Conservation (phyloP, 225 moss, liverwort and hornwort genomes). For the Sphagnum contortum region DNA sequence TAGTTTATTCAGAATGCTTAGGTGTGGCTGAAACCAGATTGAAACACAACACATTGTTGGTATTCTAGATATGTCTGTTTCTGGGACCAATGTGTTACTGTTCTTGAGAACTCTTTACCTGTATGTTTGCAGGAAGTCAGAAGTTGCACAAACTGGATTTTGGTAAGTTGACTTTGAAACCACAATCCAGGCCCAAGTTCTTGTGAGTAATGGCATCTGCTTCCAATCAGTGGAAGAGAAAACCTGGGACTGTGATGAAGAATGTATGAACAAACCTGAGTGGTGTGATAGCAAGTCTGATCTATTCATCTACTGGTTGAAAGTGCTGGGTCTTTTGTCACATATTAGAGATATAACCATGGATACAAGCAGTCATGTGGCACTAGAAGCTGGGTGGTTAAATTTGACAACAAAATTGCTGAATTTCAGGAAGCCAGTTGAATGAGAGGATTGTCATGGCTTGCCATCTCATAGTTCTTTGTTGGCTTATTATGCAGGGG, state of each 20-base stretch:
- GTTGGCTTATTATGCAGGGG: conserved; percentile 24
- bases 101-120: neutral
- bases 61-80: too few relatives aligned
- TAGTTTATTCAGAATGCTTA: too few relatives aligned
- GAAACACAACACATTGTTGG: too few relatives aligned
- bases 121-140: conserved; percentile 17
- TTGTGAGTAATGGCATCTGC: neutral
- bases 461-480: too few relatives aligned
- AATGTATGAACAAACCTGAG: neutral
- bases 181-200: neutral
- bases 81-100: too few relatives aligned
- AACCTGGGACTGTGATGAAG: neutral
- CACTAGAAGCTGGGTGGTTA: too few relatives aligned
- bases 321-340: neutral
- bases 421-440: neutral
- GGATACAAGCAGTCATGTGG: too few relatives aligned
- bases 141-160: conserved; percentile 22
- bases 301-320: neutral
- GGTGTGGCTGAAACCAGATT: too few relatives aligned
- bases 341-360: too few relatives aligned
- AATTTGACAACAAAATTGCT: neutral
- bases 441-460: conserved; percentile 1
- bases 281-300: neutral
- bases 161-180: conserved; percentile 12
- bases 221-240: neutral